Evolutionary conservation across 257 asterid species (phyloP), one percentile per base, ranked within the genome.

Genomic region (Jacaranda copaia): DNA sequence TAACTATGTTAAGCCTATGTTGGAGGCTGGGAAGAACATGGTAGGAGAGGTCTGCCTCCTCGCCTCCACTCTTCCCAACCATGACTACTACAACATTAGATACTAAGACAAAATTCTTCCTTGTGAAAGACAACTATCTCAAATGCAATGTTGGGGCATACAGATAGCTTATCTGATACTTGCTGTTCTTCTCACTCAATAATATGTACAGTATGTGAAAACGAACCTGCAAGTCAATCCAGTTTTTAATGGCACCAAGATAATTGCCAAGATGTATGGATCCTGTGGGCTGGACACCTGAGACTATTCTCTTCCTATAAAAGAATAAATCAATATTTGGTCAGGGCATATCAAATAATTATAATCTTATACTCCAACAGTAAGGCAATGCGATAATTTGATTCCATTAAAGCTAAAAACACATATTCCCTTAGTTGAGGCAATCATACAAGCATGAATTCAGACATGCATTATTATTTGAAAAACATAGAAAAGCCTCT

Each of bases 211-310:
- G 67, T 49, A 69, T 60, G 67, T 38, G 58, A 71, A 67, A 76
- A 71, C 84, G 13, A 76, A 91, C 99, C 96, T 93, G 99, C 84
- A 96, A 86, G 42, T 85, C 92, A 70, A 92, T 80, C 98, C 99
- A 92, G 82, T 92, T 92, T 81, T 91, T 95, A 79, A 95, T 95
- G 75, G 99, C 98, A 39, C 99, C 99, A 32, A 95, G 90, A 87
- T 92, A 92, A 84, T 95, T 95, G 13, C 99, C 98, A 20, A 91
- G 96, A 83, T 93, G 98, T 84, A 93, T 88, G 77, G 97, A 93
- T 61, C 99, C 98, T n/a, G 99, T 96, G 70, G 99, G 99, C 92
- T 96, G 99, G 71, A 93, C 96, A 80, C 99, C 99, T 40, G 99
- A 96, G 72, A 96, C 99, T 72, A 96, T 84, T 86, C 99, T 90